Conservation (phyloP, 768 basidiomycete species). For the Rubroboletus satanas region DNA sequence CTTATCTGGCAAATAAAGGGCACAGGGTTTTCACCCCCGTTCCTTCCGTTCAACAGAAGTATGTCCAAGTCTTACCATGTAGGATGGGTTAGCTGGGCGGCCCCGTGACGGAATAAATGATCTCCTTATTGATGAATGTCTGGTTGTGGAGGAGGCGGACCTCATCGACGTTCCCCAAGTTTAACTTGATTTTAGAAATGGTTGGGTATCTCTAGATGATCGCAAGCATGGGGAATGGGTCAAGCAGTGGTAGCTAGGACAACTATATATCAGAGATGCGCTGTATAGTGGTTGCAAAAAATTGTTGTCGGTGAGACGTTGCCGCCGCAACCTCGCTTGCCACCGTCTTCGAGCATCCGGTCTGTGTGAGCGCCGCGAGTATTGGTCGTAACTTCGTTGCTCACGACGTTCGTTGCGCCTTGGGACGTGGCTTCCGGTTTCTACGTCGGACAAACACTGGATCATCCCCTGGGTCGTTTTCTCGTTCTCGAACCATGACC, state of each 20-base stretch:
- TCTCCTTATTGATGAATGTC: constrained; percentile 9
- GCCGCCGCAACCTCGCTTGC: constrained; percentile 24
- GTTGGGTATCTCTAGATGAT: background rate
- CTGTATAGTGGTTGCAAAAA: constrained; percentile 19
- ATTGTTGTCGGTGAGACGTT: constrained; percentile 21
- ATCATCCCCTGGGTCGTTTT: constrained; percentile 20
- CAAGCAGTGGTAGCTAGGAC: constrained; percentile 17
- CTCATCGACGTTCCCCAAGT: background rate
- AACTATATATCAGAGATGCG: constrained; percentile 2
- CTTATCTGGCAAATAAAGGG: background rate
- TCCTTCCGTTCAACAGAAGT: background rate
- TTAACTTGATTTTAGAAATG: background rate
- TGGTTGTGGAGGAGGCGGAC: background rate
- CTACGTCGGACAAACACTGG: constrained; percentile 15
- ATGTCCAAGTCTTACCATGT: background rate
- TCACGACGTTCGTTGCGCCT: constrained; percentile 22
- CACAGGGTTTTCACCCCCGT: background rate
- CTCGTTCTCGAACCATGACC: constrained; percentile 50
- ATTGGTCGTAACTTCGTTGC: constrained; percentile 16
- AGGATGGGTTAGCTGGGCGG: constrained; percentile 1
- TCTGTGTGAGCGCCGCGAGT: constrained; percentile 20
- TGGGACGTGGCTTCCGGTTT: constrained; percentile 16
- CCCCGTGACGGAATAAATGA: constrained; percentile 3
- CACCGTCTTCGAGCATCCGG: constrained; percentile 12
- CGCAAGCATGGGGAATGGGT: background rate